Evolutionary conservation across 805 yeast genomes (phyloP).

Genomic region (Metschnikowia orientalis): DNA sequence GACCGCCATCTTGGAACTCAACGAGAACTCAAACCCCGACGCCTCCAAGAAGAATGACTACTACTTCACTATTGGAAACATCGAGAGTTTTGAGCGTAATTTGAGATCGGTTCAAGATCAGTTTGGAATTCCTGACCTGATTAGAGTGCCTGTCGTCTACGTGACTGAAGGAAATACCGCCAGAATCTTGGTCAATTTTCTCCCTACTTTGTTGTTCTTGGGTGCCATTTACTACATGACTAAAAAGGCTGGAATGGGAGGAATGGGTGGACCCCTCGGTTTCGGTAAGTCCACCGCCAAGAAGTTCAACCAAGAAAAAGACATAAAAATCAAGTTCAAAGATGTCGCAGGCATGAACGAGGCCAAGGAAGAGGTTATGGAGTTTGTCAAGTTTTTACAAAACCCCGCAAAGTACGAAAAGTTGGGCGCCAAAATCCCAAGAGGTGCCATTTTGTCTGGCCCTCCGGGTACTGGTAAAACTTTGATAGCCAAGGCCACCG

Average conservation of each 20-base stretch:
- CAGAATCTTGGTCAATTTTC: constrained; percentile 61
- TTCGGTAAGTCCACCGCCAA: constrained; percentile 78
- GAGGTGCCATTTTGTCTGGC: constrained; percentile 92
- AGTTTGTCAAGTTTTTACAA: constrained; percentile 84
- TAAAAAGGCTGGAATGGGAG: constrained; percentile 50
- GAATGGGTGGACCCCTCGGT: constrained; percentile 63
- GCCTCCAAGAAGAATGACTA: constrained; percentile 27
- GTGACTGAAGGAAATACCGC: constrained; percentile 64
- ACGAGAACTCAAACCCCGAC: constrained; percentile 29
- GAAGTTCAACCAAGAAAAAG: constrained; percentile 76
- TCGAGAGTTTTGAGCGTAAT: constrained; percentile 81
- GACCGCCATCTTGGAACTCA: constrained; percentile 67
- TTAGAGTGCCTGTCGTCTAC: constrained; percentile 79
- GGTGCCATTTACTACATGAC: constrained; percentile 87
- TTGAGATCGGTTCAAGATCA: constrained; percentile 73
- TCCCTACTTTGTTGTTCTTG: constrained; percentile 86
- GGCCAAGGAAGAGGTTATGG: constrained; percentile 93
- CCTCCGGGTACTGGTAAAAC: constrained; percentile 99
- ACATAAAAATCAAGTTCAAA: constrained; percentile 73
- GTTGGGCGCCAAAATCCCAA: constrained; percentile 89
- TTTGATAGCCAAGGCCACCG: constrained; percentile 87
- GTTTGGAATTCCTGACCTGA: constrained; percentile 52
- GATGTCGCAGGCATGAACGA: constrained; percentile 96
- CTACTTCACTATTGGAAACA: constrained; percentile 80
- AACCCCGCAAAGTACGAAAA: constrained; percentile 80